Percentiles rank a stretch among this genome's conserved stretches.
These are phyloP conservation scores for Solanum gandarillasii DNA, from an alignment of 257 asterid species.

Conservation along the genomic window DNA sequence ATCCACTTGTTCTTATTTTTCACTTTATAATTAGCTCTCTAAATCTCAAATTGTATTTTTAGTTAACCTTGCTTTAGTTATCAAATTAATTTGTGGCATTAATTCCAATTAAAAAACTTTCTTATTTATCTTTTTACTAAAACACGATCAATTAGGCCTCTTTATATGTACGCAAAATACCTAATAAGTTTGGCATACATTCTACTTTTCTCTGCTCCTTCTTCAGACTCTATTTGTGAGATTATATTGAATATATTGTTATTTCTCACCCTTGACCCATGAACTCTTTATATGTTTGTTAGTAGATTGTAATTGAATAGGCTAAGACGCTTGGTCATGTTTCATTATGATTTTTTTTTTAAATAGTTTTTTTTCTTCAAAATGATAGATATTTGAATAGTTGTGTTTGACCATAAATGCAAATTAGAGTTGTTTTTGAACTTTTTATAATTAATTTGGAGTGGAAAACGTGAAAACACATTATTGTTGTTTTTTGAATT, in stretches of 20 bases:
- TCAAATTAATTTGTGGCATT: not conserved
- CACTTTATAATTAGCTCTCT: constrained; percentile 1
- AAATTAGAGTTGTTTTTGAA: too few species aligned
- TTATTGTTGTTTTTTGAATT: too few species aligned
- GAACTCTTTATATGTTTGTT: not conserved
- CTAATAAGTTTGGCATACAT: not conserved
- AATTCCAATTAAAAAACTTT: not conserved
- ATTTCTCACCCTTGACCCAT: not conserved
- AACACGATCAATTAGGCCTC: not conserved
- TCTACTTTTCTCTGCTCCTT: not conserved
- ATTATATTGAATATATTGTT: not conserved
- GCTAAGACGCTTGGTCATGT: not conserved
- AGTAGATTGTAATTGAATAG: not conserved
- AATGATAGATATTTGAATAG: too few species aligned
- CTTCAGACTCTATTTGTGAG: not conserved
- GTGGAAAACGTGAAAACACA: too few species aligned
- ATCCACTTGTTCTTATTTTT: not conserved
- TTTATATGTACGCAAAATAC: not conserved
- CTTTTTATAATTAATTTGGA: too few species aligned
- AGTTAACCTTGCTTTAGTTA: not conserved
- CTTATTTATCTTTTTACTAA: not conserved
- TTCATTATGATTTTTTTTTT: too few species aligned
- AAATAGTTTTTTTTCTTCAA: too few species aligned
- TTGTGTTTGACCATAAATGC: too few species aligned
- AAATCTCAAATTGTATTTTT: not conserved